Percentiles rank a stretch among this genome's conserved stretches.
Conservation (phyloP, 2,329 filamentous ascomycete genomes). For the Pseudogymnoascus sp. region DNA sequence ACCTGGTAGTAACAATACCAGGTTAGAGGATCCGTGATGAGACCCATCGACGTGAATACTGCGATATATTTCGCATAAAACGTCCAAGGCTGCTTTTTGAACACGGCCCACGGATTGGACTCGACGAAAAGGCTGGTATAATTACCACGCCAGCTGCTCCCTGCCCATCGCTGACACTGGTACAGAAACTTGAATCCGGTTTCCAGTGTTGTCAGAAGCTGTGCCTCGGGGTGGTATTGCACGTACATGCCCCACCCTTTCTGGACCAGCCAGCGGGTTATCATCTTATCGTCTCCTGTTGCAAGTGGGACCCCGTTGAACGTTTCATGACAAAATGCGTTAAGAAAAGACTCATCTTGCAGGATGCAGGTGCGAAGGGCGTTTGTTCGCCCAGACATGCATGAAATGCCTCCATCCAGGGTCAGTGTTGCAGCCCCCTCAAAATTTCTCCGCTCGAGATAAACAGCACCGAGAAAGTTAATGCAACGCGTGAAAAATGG, state of each 20-base stretch:
- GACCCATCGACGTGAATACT: constrained; percentile 70
- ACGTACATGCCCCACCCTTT: constrained; percentile 87
- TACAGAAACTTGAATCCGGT: constrained; percentile 78
- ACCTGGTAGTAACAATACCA: constrained; percentile 60
- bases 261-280: constrained; percentile 85
- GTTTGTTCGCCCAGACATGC: constrained; percentile 84
- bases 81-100: constrained; percentile 71
- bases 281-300: constrained; percentile 93
- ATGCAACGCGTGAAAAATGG: constrained; percentile 58
- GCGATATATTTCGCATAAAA: constrained; percentile 84
- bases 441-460: constrained; percentile 85
- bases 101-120: constrained; percentile 60
- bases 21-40: constrained; percentile 65
- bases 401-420: constrained; percentile 84
- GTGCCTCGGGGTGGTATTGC: constrained; percentile 81
- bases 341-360: constrained; percentile 71
- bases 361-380: constrained; percentile 83
- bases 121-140: constrained; percentile 79
- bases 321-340: constrained; percentile 80
- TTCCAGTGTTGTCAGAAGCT: constrained; percentile 83
- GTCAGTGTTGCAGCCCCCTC: constrained; percentile 89
- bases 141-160: constrained; percentile 95
- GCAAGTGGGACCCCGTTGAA: constrained; percentile 82
- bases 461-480: constrained; percentile 82
- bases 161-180: constrained; percentile 85